Base-by-base conservation (phyloP, 495 filamentous ascomycete species). In the Xylaria longipes region DNA sequence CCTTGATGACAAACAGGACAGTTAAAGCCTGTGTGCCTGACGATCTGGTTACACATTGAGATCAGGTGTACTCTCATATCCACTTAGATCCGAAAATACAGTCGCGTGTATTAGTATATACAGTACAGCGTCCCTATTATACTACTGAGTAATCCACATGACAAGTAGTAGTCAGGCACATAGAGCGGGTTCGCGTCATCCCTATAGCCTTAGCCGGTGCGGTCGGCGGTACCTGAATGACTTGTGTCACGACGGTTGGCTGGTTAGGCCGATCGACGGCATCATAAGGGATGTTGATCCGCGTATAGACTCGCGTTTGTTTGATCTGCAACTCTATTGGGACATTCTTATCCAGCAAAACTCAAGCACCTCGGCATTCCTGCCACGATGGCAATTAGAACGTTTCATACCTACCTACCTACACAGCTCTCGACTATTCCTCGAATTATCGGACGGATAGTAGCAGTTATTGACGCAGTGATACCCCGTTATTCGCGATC, bases 141-240 rank as follows among this genome's bases (percentile, higher is more conserved):
- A 14, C 54, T 9, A n/a, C n/a, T n/a, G n/a, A n/a, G n/a, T n/a
- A 58, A 35, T 37, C 57, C 57, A 60, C 57, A 60, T 60, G 57
- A 22, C n/a, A 60, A 37, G 7, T n/a, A 0, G 31, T 35, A 60
- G 15, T 17, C n/a, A 37, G 31, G 20, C 5, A 37, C 33, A 37
- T 22, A 33, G 31, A 58, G 57, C 8, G 57, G 57, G 20, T 37
- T 60, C 39, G 57, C 57, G 33, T 60, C 57, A 37, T 60, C 14
- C 31, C 15, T 20, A 35, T 3, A 52, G 11, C 48, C 11, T 27
- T 14, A 50, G 50, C 50, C 20, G 12, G 5, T 56, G 14, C 14
- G 27, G 52, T 15, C 31, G 25, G 33, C 9, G 57, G 57, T 60
- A 22, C 33, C 33, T 37, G 57, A 60, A 35, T 60, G 57, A 60